Conservation (phyloP, 257 asterid genomes). For the Solanum megistacrolobum region DNA sequence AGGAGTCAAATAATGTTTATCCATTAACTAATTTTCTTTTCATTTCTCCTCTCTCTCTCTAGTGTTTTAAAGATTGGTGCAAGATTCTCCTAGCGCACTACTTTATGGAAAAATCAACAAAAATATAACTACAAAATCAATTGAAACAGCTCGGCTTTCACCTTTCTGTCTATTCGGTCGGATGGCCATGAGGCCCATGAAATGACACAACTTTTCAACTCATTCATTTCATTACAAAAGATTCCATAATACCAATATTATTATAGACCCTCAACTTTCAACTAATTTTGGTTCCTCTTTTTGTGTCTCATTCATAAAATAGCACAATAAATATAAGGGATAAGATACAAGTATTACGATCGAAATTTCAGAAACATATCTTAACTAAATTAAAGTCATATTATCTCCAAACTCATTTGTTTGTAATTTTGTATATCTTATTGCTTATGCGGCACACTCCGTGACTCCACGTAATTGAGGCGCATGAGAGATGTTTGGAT, state of each 20-base stretch:
- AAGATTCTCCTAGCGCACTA: conserved; percentile 38
- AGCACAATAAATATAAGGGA: not conserved
- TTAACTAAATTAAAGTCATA: too few species aligned
- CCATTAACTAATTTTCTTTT: not conserved
- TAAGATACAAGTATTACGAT: too few species aligned
- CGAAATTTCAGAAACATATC: too few species aligned
- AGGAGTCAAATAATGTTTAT: not conserved
- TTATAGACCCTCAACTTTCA: not conserved
- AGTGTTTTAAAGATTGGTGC: conserved; percentile 36
- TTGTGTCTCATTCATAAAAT: not conserved
- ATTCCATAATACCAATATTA: not conserved
- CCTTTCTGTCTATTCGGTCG: conserved; percentile 29
- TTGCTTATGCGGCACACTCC: not conserved
- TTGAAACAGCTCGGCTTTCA: conserved; percentile 26
- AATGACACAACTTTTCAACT: not conserved
- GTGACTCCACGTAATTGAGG: too few species aligned
- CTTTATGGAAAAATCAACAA: conserved; percentile 25
- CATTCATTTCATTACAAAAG: not conserved
- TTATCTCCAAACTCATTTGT: too few species aligned
- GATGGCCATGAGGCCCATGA: not conserved
- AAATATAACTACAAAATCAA: conserved; percentile 23
- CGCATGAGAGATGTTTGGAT: not conserved
- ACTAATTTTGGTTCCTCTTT: not conserved
- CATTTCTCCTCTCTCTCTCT: not conserved
- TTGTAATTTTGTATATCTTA: too few species aligned